Conservation (phyloP, 768 basidiomycete genomes). For the Leccinum ochraceum region DNA sequence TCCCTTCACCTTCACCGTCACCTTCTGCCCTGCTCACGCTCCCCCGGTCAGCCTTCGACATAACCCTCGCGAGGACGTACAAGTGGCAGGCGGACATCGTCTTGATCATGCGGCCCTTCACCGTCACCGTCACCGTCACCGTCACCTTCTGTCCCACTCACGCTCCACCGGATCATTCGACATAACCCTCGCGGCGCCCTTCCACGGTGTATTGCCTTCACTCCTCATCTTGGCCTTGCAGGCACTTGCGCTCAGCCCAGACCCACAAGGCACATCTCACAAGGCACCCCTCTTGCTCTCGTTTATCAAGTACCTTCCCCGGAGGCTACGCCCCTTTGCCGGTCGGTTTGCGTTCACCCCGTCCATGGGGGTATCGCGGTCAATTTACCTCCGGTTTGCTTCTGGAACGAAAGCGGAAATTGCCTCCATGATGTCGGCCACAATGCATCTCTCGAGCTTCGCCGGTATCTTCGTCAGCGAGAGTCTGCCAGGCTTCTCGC, state of each 20-base stretch:
- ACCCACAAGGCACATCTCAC: conserved; percentile 2
- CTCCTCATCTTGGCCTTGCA: conserved; percentile 20
- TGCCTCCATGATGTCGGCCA: conserved; percentile 7
- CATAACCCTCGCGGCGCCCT: background rate
- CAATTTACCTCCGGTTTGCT: conserved; percentile 27
- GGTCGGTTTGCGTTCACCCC: background rate
- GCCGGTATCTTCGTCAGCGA: conserved; percentile 33
- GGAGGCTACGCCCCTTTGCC: conserved; percentile 5
- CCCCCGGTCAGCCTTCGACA: no score
- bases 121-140: no score
- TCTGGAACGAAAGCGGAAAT: conserved; percentile 16
- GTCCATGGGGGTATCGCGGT: conserved; percentile 3
- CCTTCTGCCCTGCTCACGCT: no score
- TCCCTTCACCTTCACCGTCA: no score
- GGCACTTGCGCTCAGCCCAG: conserved; percentile 19
- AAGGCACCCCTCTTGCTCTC: conserved; percentile 6
- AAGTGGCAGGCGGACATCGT: no score
- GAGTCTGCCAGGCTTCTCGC: conserved; percentile 36
- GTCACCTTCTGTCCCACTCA: no score
- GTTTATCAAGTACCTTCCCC: conserved; percentile 2
- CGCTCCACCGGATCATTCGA: no score
- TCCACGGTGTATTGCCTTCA: conserved; percentile 12
- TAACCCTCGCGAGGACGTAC: no score
- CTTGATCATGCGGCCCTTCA: no score
- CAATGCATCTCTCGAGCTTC: conserved; percentile 24